These are phyloP conservation scores for Salix exigua DNA, from an alignment of 345 rosid genomes.

Conservation along the genomic window DNA sequence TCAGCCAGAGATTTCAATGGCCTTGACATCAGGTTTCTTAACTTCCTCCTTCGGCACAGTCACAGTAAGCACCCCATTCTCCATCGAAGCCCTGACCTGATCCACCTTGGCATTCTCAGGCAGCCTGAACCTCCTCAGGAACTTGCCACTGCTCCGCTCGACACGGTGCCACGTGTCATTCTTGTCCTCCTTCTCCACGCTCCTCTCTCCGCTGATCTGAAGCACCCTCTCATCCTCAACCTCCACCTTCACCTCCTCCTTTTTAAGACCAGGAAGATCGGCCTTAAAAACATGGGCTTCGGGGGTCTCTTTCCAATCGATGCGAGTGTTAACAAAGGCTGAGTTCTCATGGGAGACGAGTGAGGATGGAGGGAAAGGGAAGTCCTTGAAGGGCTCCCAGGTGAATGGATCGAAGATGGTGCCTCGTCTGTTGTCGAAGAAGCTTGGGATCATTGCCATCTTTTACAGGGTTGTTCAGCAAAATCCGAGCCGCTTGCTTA, in stretches of 20 bases:
- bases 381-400: background rate
- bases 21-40: background rate
- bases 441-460: background rate
- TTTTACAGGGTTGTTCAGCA: background rate
- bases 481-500: too few relatives aligned
- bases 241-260: background rate
- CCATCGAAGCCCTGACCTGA: background rate
- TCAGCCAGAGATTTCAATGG: background rate
- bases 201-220: background rate
- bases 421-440: background rate
- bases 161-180: background rate
- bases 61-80: background rate
- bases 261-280: background rate
- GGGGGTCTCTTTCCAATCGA: background rate
- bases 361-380: background rate
- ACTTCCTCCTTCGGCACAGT: background rate
- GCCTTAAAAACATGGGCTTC: background rate
- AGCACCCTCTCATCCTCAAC: background rate
- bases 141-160: background rate
- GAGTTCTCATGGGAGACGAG: background rate
- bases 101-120: background rate
- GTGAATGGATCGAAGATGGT: background rate
- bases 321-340: background rate
- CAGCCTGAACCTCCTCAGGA: too few relatives aligned
- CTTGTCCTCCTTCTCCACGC: background rate